These are phyloP conservation scores for Bidens hawaiensis DNA, from an alignment of 140 eudicot genomes.

Conservation along the genomic window DNA sequence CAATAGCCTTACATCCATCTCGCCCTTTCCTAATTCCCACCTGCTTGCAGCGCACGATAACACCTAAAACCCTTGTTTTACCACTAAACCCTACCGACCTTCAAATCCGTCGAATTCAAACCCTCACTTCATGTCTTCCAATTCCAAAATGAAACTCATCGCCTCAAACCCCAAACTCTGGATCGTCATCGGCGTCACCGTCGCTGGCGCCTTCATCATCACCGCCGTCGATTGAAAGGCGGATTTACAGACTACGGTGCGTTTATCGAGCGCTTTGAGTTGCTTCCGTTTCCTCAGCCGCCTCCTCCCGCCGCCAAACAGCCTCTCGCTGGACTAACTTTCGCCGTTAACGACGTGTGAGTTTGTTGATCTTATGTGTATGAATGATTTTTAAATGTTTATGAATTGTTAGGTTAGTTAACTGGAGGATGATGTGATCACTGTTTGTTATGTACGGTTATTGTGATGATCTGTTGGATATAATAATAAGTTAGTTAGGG, in stretches of 20 bases:
- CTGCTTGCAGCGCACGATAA: constrained; percentile 23
- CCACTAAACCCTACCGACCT: constrained; percentile 17
- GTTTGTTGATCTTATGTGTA: constrained; percentile 9
- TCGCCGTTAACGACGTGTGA: constrained; percentile 71
- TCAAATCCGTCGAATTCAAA: constrained; percentile 16
- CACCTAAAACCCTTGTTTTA: constrained; percentile 43
- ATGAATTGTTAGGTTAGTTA: background rate
- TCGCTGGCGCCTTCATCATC: no score
- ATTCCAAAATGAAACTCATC: constrained; percentile 12
- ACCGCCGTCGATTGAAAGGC: background rate
- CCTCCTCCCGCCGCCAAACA: constrained; percentile 88
- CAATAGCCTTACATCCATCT: background rate
- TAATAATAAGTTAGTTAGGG: no score
- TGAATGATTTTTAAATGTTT: background rate
- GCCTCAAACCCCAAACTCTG: constrained; percentile 63
- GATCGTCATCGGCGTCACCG: constrained; percentile 78
- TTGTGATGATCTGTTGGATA: no score
- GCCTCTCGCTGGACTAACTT: constrained; percentile 48
- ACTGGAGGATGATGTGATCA: background rate
- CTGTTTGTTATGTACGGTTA: no score
- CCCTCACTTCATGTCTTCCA: constrained; percentile 29
- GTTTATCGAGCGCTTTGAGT: constrained; percentile 59
- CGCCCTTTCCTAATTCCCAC: background rate
- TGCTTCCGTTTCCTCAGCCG: constrained; percentile 70
- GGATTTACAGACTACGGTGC: constrained; percentile 47